phyloP scores from a whole-genome alignment of 139 green algal species.

The Ulvella scutata region DNA sequence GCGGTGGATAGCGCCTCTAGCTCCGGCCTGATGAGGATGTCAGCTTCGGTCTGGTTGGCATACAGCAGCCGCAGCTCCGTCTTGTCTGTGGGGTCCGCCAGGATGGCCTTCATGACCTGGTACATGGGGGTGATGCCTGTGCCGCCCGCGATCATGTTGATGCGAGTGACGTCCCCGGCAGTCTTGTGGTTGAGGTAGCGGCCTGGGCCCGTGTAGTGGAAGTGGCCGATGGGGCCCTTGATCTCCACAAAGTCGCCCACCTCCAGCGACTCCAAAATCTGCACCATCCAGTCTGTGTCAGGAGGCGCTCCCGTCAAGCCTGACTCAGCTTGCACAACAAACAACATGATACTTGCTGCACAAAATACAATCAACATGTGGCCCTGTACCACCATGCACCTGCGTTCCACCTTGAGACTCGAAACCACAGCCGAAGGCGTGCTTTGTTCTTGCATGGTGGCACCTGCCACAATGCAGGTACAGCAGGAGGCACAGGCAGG shows the following conservation, averaged over 20 bases:
- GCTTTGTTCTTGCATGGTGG: no score
- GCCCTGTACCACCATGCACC: no score
- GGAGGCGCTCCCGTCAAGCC: no score
- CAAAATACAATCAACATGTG: no score
- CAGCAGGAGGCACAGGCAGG: no score
- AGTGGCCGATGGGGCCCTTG: slow-evolving; percentile 87
- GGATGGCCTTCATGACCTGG: slow-evolving; percentile 59
- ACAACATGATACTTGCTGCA: no score
- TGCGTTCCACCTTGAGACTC: no score
- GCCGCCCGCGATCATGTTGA: slow-evolving; percentile 87
- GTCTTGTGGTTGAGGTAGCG: slow-evolving; percentile 45
- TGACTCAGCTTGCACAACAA: no score
- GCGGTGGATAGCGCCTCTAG: slow-evolving; percentile 59
- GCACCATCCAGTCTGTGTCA: slow-evolving; percentile 6
- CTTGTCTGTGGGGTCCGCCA: slow-evolving; percentile 59
- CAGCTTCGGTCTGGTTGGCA: slow-evolving; percentile 79
- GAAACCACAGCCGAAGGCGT: no score
- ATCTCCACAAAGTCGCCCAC: slow-evolving; percentile 84
- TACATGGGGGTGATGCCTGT: slow-evolving; percentile 70
- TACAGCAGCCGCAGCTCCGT: slow-evolving; percentile 73
- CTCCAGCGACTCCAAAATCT: slow-evolving; percentile 51
- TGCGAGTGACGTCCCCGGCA: slow-evolving; percentile 16
- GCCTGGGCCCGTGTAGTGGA: slow-evolving; percentile 62
- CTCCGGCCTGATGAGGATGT: slow-evolving; percentile 86
- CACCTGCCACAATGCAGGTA: no score